phyloP scores from a whole-genome alignment of 1,139 yeast genomes.

The Barnettozyma hawaiiensis region DNA sequence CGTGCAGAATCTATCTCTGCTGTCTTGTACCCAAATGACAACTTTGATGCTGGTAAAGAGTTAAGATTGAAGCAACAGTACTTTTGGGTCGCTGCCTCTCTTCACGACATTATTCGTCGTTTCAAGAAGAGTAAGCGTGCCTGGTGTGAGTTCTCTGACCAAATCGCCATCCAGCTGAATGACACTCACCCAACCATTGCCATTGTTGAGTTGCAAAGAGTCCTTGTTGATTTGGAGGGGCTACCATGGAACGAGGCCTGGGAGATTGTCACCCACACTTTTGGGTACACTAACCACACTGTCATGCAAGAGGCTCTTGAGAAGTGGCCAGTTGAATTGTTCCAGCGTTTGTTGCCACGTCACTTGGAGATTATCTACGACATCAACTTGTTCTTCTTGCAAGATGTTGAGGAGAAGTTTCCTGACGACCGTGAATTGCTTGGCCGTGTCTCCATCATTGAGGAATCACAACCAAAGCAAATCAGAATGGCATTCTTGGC shows the following conservation, averaged over 20 bases:
- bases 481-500: conserved; percentile 93
- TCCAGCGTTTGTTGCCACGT: conserved; percentile 78
- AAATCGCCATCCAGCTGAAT: conserved; percentile 86
- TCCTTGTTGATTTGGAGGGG: conserved; percentile 77
- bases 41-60: conserved; percentile 87
- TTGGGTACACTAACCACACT: conserved; percentile 93
- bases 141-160: conserved; percentile 81
- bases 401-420: conserved; percentile 67
- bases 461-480: conserved; percentile 73
- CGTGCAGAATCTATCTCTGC: conserved; percentile 89
- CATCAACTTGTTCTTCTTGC: conserved; percentile 74
- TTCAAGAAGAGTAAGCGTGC: conserved; percentile 75
- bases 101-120: conserved; percentile 86
- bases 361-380: conserved; percentile 89
- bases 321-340: conserved; percentile 86
- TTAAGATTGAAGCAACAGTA: conserved; percentile 91
- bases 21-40: conserved; percentile 88
- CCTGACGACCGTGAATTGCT: conserved; percentile 61
- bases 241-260: conserved; percentile 82
- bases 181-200: conserved; percentile 96
- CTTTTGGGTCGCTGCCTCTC: conserved; percentile 94
- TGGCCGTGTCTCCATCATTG: conserved; percentile 73
- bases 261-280: conserved; percentile 73
- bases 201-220: conserved; percentile 82
- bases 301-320: conserved; percentile 94